Base-by-base conservation (phyloP, 164 flowering plant genomes). In the Vitis rupestris region DNA sequence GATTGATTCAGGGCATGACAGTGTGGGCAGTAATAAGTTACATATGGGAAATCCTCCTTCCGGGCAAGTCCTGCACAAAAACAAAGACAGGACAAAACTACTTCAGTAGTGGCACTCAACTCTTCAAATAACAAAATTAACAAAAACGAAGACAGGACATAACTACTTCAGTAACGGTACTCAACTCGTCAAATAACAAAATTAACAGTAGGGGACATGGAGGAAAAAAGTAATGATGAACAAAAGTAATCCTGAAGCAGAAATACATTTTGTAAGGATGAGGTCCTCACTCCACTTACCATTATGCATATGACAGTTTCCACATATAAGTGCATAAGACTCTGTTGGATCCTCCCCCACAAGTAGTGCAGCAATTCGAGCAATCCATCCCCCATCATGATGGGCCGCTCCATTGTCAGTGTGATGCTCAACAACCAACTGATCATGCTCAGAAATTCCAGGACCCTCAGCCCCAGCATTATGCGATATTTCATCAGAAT, bases 271-370 rank as follows among this genome's bases (percentile, higher is more conserved):
- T 37, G 4, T 37, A 49, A 49, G 50, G 57, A 23, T 47, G 52
- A 1, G 15, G 31, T 1, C 15, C 9, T n/a, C 15, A 61, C 23
- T 19, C 14, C 14, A 70, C 84, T 78, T 63, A 92, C 98, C 98
- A 74, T 94, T 94, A 83, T 94, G 98, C 95, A 88, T 89, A 72
- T 87, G 91, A 76, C 98, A 94, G 78, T 85, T 92, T 66, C 97
- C 96, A 80, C 98, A 94, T 68, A 94, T 92, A 17, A 94, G 87
- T 8, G 98, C 97, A 73, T 84, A 94, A 50, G 94, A 92, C 69
- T 92, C 97, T 17, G 97, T 80, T 17, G 98, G 97, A 78, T 94
- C 98, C 81, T 94, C 97, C 8, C 97, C 97, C 55, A 94, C 97
- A 74, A 92, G 95, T 70, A 92, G 72, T 59, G 98, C 98, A 13